These are phyloP conservation scores for Misopates orontium DNA, from an alignment of 257 asterid species.

Conservation along the genomic window DNA sequence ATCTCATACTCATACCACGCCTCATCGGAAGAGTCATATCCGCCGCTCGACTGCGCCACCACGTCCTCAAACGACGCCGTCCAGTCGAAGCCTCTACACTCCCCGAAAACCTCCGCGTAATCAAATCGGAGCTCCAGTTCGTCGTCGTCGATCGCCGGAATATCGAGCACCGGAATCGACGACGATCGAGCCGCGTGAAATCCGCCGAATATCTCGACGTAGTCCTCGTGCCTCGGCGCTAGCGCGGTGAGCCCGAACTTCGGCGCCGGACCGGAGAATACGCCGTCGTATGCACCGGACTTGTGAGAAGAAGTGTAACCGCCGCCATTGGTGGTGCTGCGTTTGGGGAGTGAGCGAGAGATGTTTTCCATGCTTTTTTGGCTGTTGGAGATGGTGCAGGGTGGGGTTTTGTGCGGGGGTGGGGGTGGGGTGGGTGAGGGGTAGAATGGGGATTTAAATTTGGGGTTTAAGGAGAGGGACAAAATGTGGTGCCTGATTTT, in stretches of 20 bases:
- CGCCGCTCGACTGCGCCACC: conserved; percentile 46
- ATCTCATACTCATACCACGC: conserved; percentile 72
- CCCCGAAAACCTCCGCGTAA: conserved; percentile 75
- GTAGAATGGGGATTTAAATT: conserved; percentile 19
- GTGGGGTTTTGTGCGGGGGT: not conserved
- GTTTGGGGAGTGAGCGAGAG: conserved; percentile 58
- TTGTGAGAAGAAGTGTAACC: conserved; percentile 50
- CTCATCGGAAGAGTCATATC: conserved; percentile 63
- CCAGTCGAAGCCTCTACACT: conserved; percentile 41
- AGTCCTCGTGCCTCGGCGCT: conserved; percentile 85
- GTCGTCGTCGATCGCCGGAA: conserved; percentile 49
- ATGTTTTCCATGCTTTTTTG: conserved; percentile 54
- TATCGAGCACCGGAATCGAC: conserved; percentile 79
- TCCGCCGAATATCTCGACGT: conserved; percentile 82
- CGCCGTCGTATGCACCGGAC: conserved; percentile 81
- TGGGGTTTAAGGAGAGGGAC: conserved; percentile 27
- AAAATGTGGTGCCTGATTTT: conserved; percentile 25
- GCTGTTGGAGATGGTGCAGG: not conserved
- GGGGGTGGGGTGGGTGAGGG: conserved; percentile 21
- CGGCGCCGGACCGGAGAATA: conserved; percentile 62
- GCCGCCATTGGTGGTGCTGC: conserved; percentile 45
- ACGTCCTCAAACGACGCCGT: conserved; percentile 63
- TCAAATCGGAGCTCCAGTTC: conserved; percentile 45
- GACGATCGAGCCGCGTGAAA: conserved; percentile 70
- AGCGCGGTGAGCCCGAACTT: conserved; percentile 54